phyloP scores from a whole-genome alignment of 495 filamentous ascomycete genomes.

The Aspergillus diversus region DNA sequence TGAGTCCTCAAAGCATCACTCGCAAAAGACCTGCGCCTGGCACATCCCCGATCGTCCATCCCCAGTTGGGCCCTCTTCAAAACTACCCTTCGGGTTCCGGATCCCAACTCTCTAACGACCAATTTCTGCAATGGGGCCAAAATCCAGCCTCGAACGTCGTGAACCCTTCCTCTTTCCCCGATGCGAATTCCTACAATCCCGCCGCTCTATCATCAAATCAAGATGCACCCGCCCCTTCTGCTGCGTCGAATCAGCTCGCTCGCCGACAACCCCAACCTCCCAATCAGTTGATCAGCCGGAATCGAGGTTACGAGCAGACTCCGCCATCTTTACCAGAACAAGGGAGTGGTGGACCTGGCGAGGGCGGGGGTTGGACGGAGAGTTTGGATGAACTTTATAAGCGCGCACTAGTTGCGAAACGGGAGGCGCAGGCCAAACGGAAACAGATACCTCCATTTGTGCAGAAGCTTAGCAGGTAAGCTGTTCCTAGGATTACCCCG shows the following conservation, averaged over 20 bases:
- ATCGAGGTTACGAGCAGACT: conserved; percentile 48
- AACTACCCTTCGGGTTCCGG: conserved; percentile 37
- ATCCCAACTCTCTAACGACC: conserved; percentile 53
- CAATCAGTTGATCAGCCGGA: conserved; percentile 62
- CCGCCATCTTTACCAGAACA: conserved; percentile 55
- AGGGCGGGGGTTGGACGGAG: conserved; percentile 62
- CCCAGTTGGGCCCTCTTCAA: conserved; percentile 43
- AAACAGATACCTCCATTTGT: conserved; percentile 98
- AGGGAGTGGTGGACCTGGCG: conserved; percentile 30
- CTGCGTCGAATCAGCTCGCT: conserved; percentile 66
- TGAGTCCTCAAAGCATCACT: conserved; percentile 49
- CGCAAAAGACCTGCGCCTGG: conserved; percentile 80
- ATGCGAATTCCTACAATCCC: conserved; percentile 48
- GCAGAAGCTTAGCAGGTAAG: conserved; percentile 96
- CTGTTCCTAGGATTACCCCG: conserved; percentile 7
- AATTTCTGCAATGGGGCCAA: conserved; percentile 59
- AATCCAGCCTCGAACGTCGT: conserved; percentile 41
- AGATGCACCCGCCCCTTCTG: conserved; percentile 49
- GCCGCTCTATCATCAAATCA: conserved; percentile 37
- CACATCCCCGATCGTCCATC: conserved; percentile 58
- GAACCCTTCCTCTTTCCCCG: conserved; percentile 34
- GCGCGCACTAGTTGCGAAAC: conserved; percentile 74
- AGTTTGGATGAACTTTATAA: conserved; percentile 77
- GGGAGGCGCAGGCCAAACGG: conserved; percentile 79
- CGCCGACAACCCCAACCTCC: conserved; percentile 59